Percentiles rank a stretch among this genome's conserved stretches.
Evolutionary conservation across 2,329 filamentous ascomycete genomes (phyloP).

Genomic region (Lachnum nothofagi): DNA sequence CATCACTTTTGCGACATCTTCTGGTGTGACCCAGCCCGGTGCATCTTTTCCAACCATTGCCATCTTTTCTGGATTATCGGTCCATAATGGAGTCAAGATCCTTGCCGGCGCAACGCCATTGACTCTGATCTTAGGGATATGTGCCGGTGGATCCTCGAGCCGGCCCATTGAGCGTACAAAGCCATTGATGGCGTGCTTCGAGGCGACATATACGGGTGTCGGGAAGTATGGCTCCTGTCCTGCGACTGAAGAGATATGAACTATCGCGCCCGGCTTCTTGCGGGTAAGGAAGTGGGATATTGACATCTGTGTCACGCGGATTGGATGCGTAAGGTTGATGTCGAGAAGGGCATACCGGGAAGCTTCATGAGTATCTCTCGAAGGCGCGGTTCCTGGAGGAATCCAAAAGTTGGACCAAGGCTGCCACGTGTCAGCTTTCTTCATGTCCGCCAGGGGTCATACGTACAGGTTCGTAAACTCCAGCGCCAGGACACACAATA

Average conservation of each 20-base stretch:
- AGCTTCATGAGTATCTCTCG: constrained; percentile 36
- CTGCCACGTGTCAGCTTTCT: constrained; percentile 25
- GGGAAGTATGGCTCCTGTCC: constrained; percentile 37
- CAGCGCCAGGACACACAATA: constrained; percentile 43
- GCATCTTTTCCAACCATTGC: constrained; percentile 31
- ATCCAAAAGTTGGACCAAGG: constrained; percentile 47
- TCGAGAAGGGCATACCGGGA: constrained; percentile 43
- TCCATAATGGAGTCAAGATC: constrained; percentile 42
- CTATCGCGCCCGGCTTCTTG: constrained; percentile 31
- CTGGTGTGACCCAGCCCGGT: constrained; percentile 37
- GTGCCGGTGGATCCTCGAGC: constrained; percentile 32
- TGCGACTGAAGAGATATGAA: constrained; percentile 46
- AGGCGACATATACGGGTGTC: constrained; percentile 43
- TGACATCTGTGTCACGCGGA: constrained; percentile 46
- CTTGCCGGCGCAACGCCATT: constrained; percentile 41
- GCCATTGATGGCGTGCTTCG: constrained; percentile 45
- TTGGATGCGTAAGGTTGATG: constrained; percentile 49
- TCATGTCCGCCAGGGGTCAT: background rate
- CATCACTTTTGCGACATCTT: constrained; percentile 43
- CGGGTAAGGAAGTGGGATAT: constrained; percentile 43
- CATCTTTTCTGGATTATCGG: constrained; percentile 41
- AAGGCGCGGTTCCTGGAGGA: constrained; percentile 40
- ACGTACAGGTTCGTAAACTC: constrained; percentile 41
- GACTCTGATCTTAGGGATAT: constrained; percentile 36
- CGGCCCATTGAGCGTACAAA: constrained; percentile 39